Evolutionary conservation across 345 rosid species (phyloP).

Genomic region (Lumnitzera racemosa): DNA sequence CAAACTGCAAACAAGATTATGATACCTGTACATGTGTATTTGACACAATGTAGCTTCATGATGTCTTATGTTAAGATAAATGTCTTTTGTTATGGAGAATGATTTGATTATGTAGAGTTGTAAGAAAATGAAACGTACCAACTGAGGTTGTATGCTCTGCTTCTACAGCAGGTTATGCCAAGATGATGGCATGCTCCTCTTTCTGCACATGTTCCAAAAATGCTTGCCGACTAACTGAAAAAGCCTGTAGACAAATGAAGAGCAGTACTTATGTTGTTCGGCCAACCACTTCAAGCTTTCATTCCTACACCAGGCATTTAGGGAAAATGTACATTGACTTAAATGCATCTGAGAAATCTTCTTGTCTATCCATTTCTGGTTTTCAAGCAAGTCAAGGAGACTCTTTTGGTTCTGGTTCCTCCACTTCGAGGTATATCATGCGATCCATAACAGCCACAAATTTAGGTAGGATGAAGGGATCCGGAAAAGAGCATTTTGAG

Average conservation of each 20-base stretch:
- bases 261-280: conserved; percentile 28
- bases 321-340: conserved; percentile 25
- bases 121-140: conserved; percentile 4
- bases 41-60: no score
- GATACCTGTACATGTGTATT: no score
- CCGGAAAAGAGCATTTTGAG: conserved; percentile 32
- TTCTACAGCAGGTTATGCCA: conserved; percentile 31
- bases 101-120: not conserved
- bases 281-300: conserved; percentile 32
- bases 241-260: conserved; percentile 24
- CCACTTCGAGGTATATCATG: conserved; percentile 21
- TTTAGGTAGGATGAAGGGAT: conserved; percentile 20
- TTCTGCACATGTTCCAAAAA: conserved; percentile 47
- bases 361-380: conserved; percentile 22
- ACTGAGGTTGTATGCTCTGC: conserved; percentile 6
- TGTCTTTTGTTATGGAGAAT: no score
- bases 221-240: conserved; percentile 35
- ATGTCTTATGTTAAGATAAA: no score
- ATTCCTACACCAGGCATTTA: conserved; percentile 19
- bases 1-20: no score
- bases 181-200: conserved; percentile 46
- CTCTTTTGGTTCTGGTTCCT: conserved; percentile 20
- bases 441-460: conserved; percentile 27
- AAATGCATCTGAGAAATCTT: conserved; percentile 33
- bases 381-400: conserved; percentile 16